These are phyloP conservation scores for Mycothermus thermophilus DNA, from an alignment of 495 filamentous ascomycete species.

Conservation along the genomic window DNA sequence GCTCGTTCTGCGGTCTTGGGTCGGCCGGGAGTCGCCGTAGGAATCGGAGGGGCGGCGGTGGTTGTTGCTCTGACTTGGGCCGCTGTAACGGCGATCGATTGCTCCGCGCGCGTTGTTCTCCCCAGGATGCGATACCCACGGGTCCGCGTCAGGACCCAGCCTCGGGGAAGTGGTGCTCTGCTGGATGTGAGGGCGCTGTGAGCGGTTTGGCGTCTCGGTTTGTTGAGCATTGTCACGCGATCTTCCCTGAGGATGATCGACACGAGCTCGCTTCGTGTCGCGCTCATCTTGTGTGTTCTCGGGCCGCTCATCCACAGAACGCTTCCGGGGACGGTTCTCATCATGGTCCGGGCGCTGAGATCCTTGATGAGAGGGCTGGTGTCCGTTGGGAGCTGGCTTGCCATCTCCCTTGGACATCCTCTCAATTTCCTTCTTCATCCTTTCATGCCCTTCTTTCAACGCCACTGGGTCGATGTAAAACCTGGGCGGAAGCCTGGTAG, in stretches of 20 bases:
- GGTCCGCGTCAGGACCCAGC: conserved; percentile 7
- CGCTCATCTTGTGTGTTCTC: conserved; percentile 4
- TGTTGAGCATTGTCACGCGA: neutral
- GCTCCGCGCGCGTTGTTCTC: conserved; percentile 6
- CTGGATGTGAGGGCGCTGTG: no score
- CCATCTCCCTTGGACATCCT: no score
- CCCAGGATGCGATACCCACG: conserved; percentile 17
- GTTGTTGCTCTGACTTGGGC: no score
- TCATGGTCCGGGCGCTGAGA: neutral
- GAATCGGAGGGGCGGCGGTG: no score
- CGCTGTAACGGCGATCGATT: conserved; percentile 3
- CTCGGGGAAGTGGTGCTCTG: conserved; percentile 4
- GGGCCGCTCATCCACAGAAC: conserved; percentile 6
- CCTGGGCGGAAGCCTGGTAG: conserved; percentile 16
- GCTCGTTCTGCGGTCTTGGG: conserved; percentile 9
- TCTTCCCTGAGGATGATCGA: no score
- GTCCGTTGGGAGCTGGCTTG: no score
- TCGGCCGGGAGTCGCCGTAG: conserved; percentile 1
- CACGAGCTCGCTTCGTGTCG: conserved; percentile 10
- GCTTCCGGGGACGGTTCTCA: conserved; percentile 6
- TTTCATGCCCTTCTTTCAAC: neutral
- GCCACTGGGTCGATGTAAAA: conserved; percentile 7
- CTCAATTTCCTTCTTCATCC: neutral
- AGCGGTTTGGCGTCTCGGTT: no score
- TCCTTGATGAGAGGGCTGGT: neutral